Percentiles rank a stretch among this genome's conserved stretches.
Conservation (phyloP, 768 basidiomycete genomes). For the Mycena albidolilacea region DNA sequence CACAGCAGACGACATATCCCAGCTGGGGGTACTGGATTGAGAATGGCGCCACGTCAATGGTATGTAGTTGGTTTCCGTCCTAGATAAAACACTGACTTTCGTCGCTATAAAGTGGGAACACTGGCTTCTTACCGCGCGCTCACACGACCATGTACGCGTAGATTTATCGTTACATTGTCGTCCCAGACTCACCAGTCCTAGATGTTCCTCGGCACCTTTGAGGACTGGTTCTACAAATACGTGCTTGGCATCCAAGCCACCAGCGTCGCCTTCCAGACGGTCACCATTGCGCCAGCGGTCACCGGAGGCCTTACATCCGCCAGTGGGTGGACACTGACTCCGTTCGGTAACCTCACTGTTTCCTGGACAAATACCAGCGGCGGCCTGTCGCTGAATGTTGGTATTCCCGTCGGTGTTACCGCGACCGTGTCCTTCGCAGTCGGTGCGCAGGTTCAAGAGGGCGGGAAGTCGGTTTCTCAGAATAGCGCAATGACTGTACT, state of each 20-base stretch:
- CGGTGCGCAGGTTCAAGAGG: constrained; percentile 29
- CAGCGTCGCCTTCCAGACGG: constrained; percentile 45
- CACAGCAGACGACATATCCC: constrained; percentile 48
- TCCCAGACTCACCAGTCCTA: constrained; percentile 11
- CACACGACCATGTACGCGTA: constrained; percentile 48
- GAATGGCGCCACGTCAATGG: constrained; percentile 49
- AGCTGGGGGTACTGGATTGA: constrained; percentile 51
- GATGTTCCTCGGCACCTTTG: constrained; percentile 51
- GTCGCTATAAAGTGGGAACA: constrained; percentile 47
- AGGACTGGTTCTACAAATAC: constrained; percentile 50
- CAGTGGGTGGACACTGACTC: constrained; percentile 46
- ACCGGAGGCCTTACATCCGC: constrained; percentile 39
- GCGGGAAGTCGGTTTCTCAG: constrained; percentile 29
- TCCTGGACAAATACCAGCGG: constrained; percentile 37
- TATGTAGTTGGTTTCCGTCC: constrained; percentile 14
- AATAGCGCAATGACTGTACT: not conserved
- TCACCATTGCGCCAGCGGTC: constrained; percentile 43
- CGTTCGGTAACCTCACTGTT: constrained; percentile 49
- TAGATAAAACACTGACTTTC: not conserved
- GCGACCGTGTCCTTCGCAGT: constrained; percentile 42
- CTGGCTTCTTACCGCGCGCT: constrained; percentile 48
- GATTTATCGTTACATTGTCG: not conserved
- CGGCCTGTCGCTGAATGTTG: constrained; percentile 38
- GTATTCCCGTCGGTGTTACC: constrained; percentile 45
- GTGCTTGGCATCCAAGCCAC: constrained; percentile 47